Percentiles rank a stretch among this genome's conserved stretches.
Conservation (phyloP, 2,329 filamentous ascomycete species). For the Calonectria honghensis region DNA sequence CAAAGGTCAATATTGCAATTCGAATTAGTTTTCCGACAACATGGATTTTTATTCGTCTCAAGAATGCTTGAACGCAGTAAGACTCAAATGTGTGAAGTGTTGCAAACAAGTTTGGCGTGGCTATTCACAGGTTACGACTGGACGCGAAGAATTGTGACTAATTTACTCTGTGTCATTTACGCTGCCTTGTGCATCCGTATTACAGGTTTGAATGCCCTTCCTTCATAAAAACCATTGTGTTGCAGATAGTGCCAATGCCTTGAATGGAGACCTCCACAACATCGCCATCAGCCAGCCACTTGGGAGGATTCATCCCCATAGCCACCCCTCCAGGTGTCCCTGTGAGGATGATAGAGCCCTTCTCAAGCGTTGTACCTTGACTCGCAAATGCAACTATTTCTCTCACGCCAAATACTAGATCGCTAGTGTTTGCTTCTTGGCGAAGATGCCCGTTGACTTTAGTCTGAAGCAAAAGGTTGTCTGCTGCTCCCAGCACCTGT, state of each 20-base stretch:
- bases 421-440: constrained; percentile 2
- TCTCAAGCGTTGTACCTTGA: constrained; percentile 4
- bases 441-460: constrained; percentile 4
- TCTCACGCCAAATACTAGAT: neutral
- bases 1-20: neutral
- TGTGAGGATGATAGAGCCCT: constrained; percentile 1
- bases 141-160: neutral
- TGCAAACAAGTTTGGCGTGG: neutral
- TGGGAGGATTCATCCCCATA: neutral
- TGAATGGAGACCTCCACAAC: neutral
- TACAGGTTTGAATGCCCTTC: neutral
- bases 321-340: constrained; percentile 9
- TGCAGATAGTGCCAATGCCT: neutral
- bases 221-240: neutral
- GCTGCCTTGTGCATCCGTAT: neutral
- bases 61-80: too few species aligned
- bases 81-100: neutral
- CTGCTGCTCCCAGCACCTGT: neutral
- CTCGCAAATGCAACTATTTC: constrained; percentile 6
- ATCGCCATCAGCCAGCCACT: neutral
- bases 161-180: neutral
- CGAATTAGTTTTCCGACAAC: neutral
- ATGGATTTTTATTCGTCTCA: neutral
- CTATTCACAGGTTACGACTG: neutral
- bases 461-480: neutral